phyloP scores from a whole-genome alignment of 208 protist species.

The Herpetomonas tarakana region DNA sequence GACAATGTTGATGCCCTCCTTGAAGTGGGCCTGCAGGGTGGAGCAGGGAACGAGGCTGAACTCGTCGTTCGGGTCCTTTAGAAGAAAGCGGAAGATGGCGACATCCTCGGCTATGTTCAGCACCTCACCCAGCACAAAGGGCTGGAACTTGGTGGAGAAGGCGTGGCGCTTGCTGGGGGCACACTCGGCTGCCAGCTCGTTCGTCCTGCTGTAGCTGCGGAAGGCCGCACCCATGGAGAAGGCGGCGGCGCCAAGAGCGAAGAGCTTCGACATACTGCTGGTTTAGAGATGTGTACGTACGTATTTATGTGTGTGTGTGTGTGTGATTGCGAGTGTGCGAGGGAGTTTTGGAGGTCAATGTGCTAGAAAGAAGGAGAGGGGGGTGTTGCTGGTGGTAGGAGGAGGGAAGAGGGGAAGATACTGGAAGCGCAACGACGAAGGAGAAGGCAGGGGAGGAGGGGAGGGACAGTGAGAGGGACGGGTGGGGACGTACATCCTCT shows the following conservation, averaged over 20 bases:
- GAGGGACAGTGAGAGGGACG: too few species aligned
- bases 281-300: neutral
- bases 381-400: too few species aligned
- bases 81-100: slow-evolving; percentile 83
- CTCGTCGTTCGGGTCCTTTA: slow-evolving; percentile 55
- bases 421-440: too few species aligned
- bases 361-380: slow-evolving; percentile 2
- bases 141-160: slow-evolving; percentile 72
- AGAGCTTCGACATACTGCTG: slow-evolving; percentile 35
- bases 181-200: slow-evolving; percentile 38
- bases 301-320: neutral
- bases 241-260: slow-evolving; percentile 53
- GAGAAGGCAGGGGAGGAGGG: too few species aligned
- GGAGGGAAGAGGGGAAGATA: too few species aligned
- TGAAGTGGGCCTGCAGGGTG: slow-evolving; percentile 82
- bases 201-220: slow-evolving; percentile 45
- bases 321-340: too few species aligned
- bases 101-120: slow-evolving; percentile 84
- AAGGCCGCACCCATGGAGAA: slow-evolving; percentile 56
- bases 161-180: slow-evolving; percentile 20
- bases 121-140: slow-evolving; percentile 82
- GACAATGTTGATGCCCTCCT: slow-evolving; percentile 73
- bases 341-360: too few species aligned
- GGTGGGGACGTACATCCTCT: too few species aligned
- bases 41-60: slow-evolving; percentile 79